Evolutionary conservation across 2,329 filamentous ascomycete genomes (phyloP).

Genomic region (Sphaceloma murrayae): DNA sequence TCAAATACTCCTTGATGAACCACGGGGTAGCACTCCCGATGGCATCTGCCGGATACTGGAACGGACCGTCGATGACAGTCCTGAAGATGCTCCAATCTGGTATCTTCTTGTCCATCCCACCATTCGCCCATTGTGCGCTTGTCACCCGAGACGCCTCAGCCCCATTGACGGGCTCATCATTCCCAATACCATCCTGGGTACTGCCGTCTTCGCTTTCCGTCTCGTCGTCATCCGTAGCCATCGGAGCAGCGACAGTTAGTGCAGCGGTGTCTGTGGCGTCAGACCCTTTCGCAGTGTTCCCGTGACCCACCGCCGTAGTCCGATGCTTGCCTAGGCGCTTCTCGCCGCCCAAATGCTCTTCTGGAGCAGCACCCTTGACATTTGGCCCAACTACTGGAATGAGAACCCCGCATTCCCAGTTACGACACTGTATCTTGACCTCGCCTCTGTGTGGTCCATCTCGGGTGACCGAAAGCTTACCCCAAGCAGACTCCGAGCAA

Average conservation of each 20-base stretch:
- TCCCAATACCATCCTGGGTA: no score
- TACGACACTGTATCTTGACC: conserved; percentile 71
- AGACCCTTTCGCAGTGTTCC: conserved; percentile 9
- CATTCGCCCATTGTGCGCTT: no score
- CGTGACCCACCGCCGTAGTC: no score
- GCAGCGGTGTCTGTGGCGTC: no score
- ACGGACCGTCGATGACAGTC: conserved; percentile 52
- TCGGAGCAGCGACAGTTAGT: no score
- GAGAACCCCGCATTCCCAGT: conserved; percentile 93
- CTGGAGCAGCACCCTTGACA: no score
- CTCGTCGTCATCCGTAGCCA: conserved; percentile 20
- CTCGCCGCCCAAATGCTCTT: no score
- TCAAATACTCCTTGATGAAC: conserved; percentile 30
- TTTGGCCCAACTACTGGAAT: conserved; percentile 45
- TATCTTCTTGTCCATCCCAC: no score
- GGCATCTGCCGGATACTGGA: conserved; percentile 47
- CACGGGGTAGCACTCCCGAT: conserved; percentile 41
- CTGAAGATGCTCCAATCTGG: conserved; percentile 44
- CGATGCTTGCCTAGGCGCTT: no score
- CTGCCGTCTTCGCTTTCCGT: conserved; percentile 19
- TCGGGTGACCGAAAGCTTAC: conserved; percentile 62
- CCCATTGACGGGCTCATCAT: no score
- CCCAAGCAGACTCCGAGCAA: conserved; percentile 90
- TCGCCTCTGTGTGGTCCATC: conserved; percentile 42
- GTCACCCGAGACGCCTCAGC: no score